A percentile compares a stretch with the other conserved stretches of the same genome.
Evolutionary conservation across 1,139 yeast species (phyloP).

Genomic region (Magnusiomyces tetraspermus): DNA sequence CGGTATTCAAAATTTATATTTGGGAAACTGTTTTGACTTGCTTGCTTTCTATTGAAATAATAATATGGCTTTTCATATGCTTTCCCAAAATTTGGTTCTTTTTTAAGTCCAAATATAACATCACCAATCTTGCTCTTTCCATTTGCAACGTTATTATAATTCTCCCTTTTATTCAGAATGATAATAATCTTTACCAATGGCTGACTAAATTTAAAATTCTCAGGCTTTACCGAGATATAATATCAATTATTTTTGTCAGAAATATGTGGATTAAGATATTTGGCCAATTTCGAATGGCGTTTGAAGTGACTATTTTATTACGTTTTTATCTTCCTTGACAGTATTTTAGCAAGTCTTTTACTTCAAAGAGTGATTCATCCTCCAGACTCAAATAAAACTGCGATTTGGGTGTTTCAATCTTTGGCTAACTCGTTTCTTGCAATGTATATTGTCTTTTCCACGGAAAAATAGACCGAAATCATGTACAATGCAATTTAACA

Average conservation of each 20-base stretch:
- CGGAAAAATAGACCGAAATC: conserved; percentile 85
- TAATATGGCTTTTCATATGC: conserved; percentile 48
- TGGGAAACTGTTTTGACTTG: conserved; percentile 18
- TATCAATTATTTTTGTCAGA: conserved; percentile 47
- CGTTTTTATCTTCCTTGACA: conserved; percentile 49
- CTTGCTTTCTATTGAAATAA: conserved; percentile 46
- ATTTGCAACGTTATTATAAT: conserved; percentile 50
- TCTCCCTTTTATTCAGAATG: conserved; percentile 41
- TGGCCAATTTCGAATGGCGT: conserved; percentile 54
- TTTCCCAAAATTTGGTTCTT: conserved; percentile 55
- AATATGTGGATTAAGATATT: conserved; percentile 62
- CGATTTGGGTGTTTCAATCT: conserved; percentile 47
- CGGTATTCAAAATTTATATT: neutral
- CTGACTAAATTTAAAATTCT: conserved; percentile 62
- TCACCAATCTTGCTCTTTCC: conserved; percentile 54
- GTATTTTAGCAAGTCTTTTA: conserved; percentile 59
- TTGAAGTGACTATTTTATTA: conserved; percentile 69
- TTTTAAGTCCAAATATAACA: conserved; percentile 46
- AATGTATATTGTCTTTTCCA: conserved; percentile 70
- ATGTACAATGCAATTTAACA: conserved; percentile 34
- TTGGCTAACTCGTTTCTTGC: conserved; percentile 69
- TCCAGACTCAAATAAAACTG: conserved; percentile 30
- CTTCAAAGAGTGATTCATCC: conserved; percentile 62
- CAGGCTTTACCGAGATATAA: conserved; percentile 66
- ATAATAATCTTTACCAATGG: conserved; percentile 63